Evolutionary conservation across 2,329 filamentous ascomycete species (phyloP), one percentile per base, ranked within the genome.

Genomic region (Moelleriella libera): DNA sequence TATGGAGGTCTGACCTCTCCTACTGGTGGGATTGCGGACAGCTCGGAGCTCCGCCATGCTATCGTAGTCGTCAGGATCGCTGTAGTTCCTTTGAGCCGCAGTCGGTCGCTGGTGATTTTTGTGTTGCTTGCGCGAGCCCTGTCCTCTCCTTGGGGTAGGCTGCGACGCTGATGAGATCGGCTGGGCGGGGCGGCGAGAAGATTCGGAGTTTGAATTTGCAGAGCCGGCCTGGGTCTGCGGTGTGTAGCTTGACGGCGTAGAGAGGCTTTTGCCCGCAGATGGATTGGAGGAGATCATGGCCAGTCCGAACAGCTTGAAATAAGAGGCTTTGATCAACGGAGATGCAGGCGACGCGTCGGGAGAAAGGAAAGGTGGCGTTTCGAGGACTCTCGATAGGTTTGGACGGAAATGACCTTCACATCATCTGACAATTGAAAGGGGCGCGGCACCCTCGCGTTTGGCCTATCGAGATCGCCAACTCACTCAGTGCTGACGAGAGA

Each of bases 1-100:
- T 61, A 98, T 98, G 58, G 87, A 94, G 47, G 88, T 96, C 66
- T 96, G 90, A 47, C 92, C 92, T 58, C 92, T 87, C 50, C 92
- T 83, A 59, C 74, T 76, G n/a, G 70, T 72, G 10, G 74, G 64
- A 54, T 78, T 79, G 49, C 74, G 69, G 49, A 79, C 63, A 21
- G 74, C 75, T 53, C 74, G 68, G 51, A 89, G 73, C 70, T 96
- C 88, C 54, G 81, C 88, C 77, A 94, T 82, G 57, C 79, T 80
- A 76, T 95, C 88, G 69, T 95, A 88, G 69, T 89, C 82, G 61
- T 83, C 76, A 55, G 83, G 52, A 7, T 57, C 54, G 29, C 55
- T 56, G 46, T 56, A 54, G 41, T 55, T 70, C 44, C 66, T 58
- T 40, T 64, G 60, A 40, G 58, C 61, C 14, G 59, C 51, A 48